Evolutionary conservation across 2,329 filamentous ascomycete species (phyloP).

Genomic region (Aspergillus uvarum): DNA sequence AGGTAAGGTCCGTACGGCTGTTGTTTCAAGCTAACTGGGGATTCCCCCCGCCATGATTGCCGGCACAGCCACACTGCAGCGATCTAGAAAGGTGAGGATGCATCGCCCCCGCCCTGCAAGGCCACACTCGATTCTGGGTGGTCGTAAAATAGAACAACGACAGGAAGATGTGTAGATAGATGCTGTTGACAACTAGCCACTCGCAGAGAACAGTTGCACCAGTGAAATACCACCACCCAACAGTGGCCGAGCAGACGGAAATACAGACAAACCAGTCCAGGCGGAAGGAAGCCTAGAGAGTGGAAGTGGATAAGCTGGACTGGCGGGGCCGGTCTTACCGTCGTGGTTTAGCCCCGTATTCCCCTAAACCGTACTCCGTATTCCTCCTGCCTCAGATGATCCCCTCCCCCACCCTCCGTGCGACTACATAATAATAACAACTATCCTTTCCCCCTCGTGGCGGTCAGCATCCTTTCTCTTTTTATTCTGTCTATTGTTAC

Average conservation of each 20-base stretch:
- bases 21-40: background rate
- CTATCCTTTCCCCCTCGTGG: background rate
- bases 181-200: too few relatives aligned
- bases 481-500: background rate
- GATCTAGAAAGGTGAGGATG: background rate
- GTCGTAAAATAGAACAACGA: background rate
- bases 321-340: background rate
- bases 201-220: too few relatives aligned
- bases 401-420: background rate
- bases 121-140: background rate
- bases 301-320: background rate
- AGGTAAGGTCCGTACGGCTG: background rate
- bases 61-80: slow-evolving; percentile 3
- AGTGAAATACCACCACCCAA: too few relatives aligned
- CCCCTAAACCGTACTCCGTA: background rate
- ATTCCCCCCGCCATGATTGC: background rate
- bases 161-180: too few relatives aligned
- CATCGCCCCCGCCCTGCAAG: background rate
- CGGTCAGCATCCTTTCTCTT: background rate
- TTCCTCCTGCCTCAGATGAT: background rate
- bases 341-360: background rate
- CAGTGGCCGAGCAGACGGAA: too few relatives aligned
- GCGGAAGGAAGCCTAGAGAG: background rate
- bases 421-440: background rate
- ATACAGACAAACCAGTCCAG: background rate